Percentiles rank a stretch among this genome's conserved stretches.
Evolutionary conservation across 2,329 filamentous ascomycete species (phyloP).

Genomic region (Aureobasidium musti): DNA sequence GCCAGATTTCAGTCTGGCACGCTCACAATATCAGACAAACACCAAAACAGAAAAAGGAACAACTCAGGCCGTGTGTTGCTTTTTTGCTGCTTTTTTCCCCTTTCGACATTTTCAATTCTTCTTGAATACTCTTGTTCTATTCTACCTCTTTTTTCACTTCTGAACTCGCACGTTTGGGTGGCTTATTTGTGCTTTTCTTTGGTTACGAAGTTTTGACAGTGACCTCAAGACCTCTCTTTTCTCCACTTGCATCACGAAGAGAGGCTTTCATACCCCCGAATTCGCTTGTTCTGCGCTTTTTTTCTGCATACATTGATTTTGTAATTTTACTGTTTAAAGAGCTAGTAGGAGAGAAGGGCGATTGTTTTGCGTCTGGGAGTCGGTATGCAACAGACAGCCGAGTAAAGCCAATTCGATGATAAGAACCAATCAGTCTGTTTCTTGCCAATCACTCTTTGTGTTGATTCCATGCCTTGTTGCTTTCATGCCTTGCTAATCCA

Average conservation of each 20-base stretch:
- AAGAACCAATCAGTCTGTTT: too few relatives aligned
- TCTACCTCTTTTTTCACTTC: not conserved
- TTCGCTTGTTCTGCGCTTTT: too few relatives aligned
- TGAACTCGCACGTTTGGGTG: not conserved
- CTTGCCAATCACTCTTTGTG: not conserved
- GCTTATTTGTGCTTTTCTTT: not conserved
- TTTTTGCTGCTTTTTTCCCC: not conserved
- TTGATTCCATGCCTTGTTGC: not conserved
- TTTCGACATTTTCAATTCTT: not conserved
- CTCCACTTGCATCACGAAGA: not conserved
- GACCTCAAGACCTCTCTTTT: not conserved
- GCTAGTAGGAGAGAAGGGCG: not conserved
- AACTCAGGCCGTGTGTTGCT: not conserved
- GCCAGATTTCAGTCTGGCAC: not conserved
- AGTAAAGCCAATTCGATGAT: too few relatives aligned
- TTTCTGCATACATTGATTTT: conserved; percentile 6
- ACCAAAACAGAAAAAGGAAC: not conserved
- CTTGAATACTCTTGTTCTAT: not conserved
- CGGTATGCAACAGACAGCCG: not conserved
- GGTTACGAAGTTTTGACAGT: not conserved
- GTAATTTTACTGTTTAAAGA: conserved; percentile 19
- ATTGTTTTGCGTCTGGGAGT: not conserved
- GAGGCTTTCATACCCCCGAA: not conserved
- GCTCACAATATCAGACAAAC: not conserved
- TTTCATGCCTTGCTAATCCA: too few relatives aligned